Conservation (phyloP, 1,284 basidiomycete species). For the Microbotryomycetes sp. region DNA sequence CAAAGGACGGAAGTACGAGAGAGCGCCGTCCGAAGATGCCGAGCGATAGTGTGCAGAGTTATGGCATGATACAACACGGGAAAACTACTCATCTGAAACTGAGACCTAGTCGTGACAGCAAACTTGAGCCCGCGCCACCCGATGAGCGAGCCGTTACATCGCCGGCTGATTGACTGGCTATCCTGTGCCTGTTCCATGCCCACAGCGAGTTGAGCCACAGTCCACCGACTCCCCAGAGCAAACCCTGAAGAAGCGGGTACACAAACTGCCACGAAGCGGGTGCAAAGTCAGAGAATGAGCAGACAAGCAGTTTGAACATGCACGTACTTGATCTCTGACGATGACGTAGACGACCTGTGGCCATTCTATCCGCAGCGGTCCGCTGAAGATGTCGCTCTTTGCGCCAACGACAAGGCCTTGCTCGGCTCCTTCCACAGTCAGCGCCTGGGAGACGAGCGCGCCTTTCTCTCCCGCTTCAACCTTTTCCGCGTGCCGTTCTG, state of each 20-base stretch:
- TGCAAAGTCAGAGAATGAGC: not conserved
- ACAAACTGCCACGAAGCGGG: conserved; percentile 1
- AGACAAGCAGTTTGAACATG: not conserved
- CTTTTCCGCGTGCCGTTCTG: not conserved
- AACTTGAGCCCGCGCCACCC: too few relatives aligned
- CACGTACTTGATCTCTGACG: conserved; percentile 16
- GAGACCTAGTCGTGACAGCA: not conserved
- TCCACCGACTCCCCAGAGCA: not conserved
- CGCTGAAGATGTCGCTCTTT: conserved; percentile 16
- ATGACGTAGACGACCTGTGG: conserved; percentile 14
- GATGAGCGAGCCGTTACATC: not conserved
- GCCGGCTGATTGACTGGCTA: not conserved
- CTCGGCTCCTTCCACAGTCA: conserved; percentile 2
- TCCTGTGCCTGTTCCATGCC: not conserved
- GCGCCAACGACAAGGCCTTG: not conserved
- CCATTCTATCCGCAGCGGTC: conserved; percentile 14
- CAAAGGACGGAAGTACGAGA: not conserved
- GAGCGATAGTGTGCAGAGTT: not conserved
- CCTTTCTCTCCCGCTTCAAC: conserved; percentile 4
- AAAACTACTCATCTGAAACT: not conserved
- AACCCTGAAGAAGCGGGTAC: conserved; percentile 13
- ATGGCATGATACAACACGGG: not conserved
- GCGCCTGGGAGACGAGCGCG: conserved; percentile 1
- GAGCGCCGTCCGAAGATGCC: not conserved
- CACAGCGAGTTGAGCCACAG: not conserved